Evolutionary conservation across 176 grass and related monocot species (phyloP), one percentile per base, ranked within the genome.

Genomic region (Cenchrus fungigraminus): DNA sequence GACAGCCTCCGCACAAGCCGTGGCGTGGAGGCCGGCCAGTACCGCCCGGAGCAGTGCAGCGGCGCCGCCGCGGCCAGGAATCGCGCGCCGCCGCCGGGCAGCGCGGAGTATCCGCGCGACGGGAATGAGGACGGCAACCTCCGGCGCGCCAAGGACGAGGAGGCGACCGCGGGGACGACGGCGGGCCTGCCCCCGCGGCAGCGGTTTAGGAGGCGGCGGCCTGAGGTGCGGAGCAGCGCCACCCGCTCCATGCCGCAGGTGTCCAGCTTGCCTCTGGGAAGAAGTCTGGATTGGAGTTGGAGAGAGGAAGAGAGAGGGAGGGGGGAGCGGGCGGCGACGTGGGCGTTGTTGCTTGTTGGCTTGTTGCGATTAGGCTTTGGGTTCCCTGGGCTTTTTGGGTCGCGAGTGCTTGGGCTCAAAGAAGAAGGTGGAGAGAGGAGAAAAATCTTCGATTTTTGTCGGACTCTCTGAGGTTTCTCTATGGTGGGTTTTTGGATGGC

Each of bases 211-310:
- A 88, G 84, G 72, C 89, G 91, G 79, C 89, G 82, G 73, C 79
- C 89, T 77, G 89, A 90, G 58, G 91, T 86, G 91, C 93, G 96
- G 83, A 98, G 93, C 89, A 95, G 86, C 85, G 91, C 93, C 83
- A 92, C 91, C 76, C 89, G 89, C 83, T 98, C 95, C 95, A 98
- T 98, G 83, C 85, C 76, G 73, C 49, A 84, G 84, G 89, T 86
- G 78, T 77, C 79, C 86, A 91, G 88, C 81, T 88, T 83, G 83
- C 57, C 29, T 32, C 16, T 53, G 1, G 44, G 22, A 13, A 4
- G 31, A 22, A 31, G 19, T 65, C 52, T 55, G 84, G 74, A 69
- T 70, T 77, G 67, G 82, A 82, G 59, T 15, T 20, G 5, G 6
- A 57, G 72, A 4, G 51, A 40, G 37, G 37, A 40, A 40, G 37